Evolutionary conservation across 225 moss, liverwort and hornwort genomes (phyloP), one percentile per base, ranked within the genome.

Genomic region (Pseudoscleropodium purum): DNA sequence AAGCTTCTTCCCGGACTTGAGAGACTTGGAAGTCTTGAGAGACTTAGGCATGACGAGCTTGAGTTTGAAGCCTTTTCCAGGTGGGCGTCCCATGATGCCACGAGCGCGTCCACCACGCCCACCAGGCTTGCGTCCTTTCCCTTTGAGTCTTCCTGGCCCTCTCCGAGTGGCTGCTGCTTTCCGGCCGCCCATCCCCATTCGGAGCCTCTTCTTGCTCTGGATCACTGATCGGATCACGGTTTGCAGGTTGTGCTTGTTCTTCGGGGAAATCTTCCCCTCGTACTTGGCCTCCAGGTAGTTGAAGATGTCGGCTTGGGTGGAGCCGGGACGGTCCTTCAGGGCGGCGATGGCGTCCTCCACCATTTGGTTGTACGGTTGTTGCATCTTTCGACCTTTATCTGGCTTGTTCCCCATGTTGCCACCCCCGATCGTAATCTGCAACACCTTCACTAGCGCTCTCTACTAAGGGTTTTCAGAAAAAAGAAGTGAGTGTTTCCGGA

Each of bases 271-370:
- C 15, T 12, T 87, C 36, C 79, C 86, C 76, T 88, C 90, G 86
- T 93, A 92, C 86, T 95, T 95, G 37, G 83, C 90, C 89, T 95
- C 92, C 84, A 95, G 88, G 88, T 90, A 92, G 47, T 88, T 85
- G 87, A 93, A 89, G 65, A 93, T 91, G 77, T 93, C 95, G 34
- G 86, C 27, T n/a, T 93, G 89, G 18, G 91, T 90, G 31, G 93
- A 92, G 86, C 95, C 91, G 12, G 93, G 95, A 66, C 91, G 92
- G 51, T 93, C 95, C 84, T 93, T 93, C 39, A 93, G 82, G 6
- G 91, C 91, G 14, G 88, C 66, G 65, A 93, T 90, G 74, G 92
- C 92, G 59, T 95, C 95, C 89, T 91, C 93, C 59, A 93, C 92
- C 89, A 95, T 91, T 66, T 92, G 89, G 37, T 91, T 92, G 82